These are phyloP conservation scores for Yarrowia sp. DNA, from an alignment of 805 yeast species.

Conservation along the genomic window DNA sequence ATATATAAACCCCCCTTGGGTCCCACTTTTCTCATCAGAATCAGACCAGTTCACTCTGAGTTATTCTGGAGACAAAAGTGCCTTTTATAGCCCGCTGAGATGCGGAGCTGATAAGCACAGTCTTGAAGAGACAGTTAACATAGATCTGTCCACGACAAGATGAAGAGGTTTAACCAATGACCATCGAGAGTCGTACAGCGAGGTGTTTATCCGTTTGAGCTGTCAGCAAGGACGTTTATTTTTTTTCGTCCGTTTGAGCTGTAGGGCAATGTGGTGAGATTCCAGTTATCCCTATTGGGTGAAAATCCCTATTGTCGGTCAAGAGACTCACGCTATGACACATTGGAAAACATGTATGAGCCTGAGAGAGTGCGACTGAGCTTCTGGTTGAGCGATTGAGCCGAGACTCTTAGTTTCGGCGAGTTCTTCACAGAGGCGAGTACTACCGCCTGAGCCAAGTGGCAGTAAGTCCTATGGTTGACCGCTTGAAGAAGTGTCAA, in stretches of 20 bases:
- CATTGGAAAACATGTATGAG: background rate
- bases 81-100: slow-evolving; percentile 7
- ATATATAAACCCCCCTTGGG: background rate
- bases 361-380: background rate
- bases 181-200: background rate
- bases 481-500: slow-evolving; percentile 1
- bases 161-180: too few species aligned
- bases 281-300: too few species aligned
- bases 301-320: background rate
- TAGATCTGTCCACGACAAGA: too few species aligned
- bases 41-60: slow-evolving; percentile 10
- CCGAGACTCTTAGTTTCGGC: background rate
- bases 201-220: background rate
- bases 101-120: slow-evolving; percentile 8
- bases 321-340: background rate
- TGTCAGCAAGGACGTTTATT: background rate
- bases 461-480: background rate
- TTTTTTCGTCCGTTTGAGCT: background rate
- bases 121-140: background rate
- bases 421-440: background rate
- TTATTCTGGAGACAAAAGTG: background rate
- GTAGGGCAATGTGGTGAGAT: too few species aligned
- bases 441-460: background rate
- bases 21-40: background rate
- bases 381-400: background rate